Evolutionary conservation across 768 basidiomycete species (phyloP), one percentile per base, ranked within the genome.

Genomic region (Podaxis carcinomalis): DNA sequence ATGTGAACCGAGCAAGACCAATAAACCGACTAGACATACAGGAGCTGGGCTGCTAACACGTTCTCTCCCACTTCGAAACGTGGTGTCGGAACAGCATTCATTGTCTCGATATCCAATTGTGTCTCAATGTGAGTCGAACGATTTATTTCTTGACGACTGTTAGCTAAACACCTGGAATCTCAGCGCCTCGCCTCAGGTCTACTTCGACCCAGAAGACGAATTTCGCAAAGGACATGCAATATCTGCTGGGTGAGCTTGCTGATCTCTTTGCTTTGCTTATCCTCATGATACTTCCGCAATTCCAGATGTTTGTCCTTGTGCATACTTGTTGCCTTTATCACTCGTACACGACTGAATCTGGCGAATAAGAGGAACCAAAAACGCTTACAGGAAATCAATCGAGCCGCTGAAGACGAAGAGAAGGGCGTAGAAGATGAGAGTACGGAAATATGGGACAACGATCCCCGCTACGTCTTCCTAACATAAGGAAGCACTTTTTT

Each of bases 21-120:
- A 14, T 54, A 53, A 51, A 13, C 28, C n/a, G 47, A 32, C n/a
- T 5, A n/a, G 14, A 36, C 4, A 36, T 55, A 37, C 62, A 84
- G 83, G 82, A 82, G 80, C 66, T 85, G 83, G 83, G 83, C 83
- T 14, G 80, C 83, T 4, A 84, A 84, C 65, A 73, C 77, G 0
- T 83, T 85, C 67, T 80, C 83, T 5, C 83, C 83, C 10, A 85
- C 83, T 6, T 82, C 81, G 1, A 85, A 85, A 66, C 77, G 83
- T 27, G 83, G 83, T 42, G 83, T 83, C 54, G 83, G 83, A 3
- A 84, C 83, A 0, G 83, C 83, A 2, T 84, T 85, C 66, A 81
- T 84, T 47, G 82, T 84, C 23, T 84, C 83, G 1, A 79, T 85
- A 49, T 82, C 82, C 19, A 85, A 83, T 65, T 80, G 79, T 63